phyloP scores from a whole-genome alignment of 805 yeast species.

The Ogataea sp. region DNA sequence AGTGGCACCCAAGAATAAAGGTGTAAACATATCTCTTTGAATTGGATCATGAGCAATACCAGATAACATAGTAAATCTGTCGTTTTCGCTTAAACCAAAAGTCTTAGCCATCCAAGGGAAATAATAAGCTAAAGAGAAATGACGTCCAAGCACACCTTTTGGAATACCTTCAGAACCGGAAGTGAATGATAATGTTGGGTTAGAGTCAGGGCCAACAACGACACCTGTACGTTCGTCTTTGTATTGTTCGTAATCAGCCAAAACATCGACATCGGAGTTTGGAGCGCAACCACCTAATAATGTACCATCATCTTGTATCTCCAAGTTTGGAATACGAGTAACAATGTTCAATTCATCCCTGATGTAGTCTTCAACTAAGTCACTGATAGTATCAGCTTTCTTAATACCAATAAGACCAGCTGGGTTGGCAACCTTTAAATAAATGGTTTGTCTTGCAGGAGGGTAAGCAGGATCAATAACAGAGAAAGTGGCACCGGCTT shows the following conservation, averaged over 20 bases:
- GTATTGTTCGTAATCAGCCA: conserved; percentile 36
- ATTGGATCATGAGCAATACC: conserved; percentile 99
- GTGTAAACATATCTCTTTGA: conserved; percentile 98
- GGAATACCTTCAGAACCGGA: conserved; percentile 98
- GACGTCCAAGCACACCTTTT: conserved; percentile 98
- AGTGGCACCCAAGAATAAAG: conserved; percentile 91
- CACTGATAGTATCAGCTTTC: conserved; percentile 80
- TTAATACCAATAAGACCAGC: conserved; percentile 81
- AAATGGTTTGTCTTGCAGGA: conserved; percentile 93
- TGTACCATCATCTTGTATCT: conserved; percentile 68
- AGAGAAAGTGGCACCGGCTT: conserved; percentile 98
- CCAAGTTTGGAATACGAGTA: conserved; percentile 69
- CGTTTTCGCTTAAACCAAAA: conserved; percentile 69
- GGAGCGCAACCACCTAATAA: conserved; percentile 47
- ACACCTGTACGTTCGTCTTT: conserved; percentile 71
- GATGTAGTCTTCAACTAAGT: conserved; percentile 73
- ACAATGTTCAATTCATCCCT: conserved; percentile 62
- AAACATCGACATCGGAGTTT: conserved; percentile 32
- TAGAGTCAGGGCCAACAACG: conserved; percentile 93
- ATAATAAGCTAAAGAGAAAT: conserved; percentile 91
- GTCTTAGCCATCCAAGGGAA: conserved; percentile 97
- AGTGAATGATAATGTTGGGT: conserved; percentile 94
- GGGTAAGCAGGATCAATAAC: conserved; percentile 99
- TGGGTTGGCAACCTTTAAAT: conserved; percentile 90
- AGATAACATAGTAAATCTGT: conserved; percentile 92